A percentile compares a stretch with the other conserved stretches of the same genome.
These are phyloP conservation scores for Candida sanyaensis DNA, from an alignment of 1,139 yeast genomes.

Conservation along the genomic window DNA sequence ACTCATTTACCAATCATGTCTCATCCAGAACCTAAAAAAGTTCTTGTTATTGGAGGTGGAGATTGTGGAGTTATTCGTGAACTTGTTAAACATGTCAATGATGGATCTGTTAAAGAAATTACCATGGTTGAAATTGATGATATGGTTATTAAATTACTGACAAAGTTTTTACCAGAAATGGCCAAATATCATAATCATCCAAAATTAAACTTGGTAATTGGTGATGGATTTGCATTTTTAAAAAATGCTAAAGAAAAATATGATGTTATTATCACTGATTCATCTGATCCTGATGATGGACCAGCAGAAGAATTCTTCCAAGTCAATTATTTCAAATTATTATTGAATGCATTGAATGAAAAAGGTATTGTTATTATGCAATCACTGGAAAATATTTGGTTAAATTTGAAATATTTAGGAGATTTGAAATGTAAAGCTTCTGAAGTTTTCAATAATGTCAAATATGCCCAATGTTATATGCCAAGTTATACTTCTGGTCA, in stretches of 20 bases:
- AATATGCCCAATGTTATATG: constrained; percentile 83
- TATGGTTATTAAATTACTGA: constrained; percentile 74
- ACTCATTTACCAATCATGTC: constrained; percentile 77
- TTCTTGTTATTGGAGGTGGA: constrained; percentile 90
- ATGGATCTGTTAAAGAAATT: constrained; percentile 60
- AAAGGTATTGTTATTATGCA: constrained; percentile 89
- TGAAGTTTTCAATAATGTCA: constrained; percentile 76
- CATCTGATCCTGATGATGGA: constrained; percentile 97
- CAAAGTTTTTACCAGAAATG: constrained; percentile 79
- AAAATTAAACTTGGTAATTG: constrained; percentile 70
- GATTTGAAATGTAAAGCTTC: constrained; percentile 61
- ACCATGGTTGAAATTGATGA: constrained; percentile 91
- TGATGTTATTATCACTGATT: constrained; percentile 92
- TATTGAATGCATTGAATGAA: constrained; percentile 65
- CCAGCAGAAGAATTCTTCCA: constrained; percentile 96
- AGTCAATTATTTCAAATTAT: constrained; percentile 72
- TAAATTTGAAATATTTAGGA: constrained; percentile 68
- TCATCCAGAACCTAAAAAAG: constrained; percentile 72
- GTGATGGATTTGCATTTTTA: constrained; percentile 87
- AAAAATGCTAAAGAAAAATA: constrained; percentile 46
- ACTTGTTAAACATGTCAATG: constrained; percentile 66
- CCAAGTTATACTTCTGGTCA: constrained; percentile 98
- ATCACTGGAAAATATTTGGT: constrained; percentile 91
- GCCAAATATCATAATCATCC: constrained; percentile 71
- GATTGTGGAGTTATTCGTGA: constrained; percentile 93